Evolutionary conservation across 352 stramenopile species (phyloP).

Genomic region (Phytophthora pini): DNA sequence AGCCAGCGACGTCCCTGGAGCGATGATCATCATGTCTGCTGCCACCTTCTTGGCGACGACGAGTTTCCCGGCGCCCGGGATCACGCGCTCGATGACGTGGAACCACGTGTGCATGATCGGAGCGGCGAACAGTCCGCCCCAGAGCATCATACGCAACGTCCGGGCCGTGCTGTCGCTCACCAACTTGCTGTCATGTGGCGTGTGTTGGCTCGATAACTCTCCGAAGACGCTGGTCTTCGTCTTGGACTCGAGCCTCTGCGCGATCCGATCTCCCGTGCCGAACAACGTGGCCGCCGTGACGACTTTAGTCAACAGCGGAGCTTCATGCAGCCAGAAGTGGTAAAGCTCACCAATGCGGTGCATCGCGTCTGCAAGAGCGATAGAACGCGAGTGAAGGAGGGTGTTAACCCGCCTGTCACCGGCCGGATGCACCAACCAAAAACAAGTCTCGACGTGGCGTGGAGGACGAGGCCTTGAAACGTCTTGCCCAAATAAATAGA

Average conservation of each 20-base stretch:
- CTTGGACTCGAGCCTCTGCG: conserved; percentile 43
- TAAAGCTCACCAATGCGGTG: conserved; percentile 42
- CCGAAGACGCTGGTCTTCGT: conserved; percentile 7
- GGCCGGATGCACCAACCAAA: not conserved
- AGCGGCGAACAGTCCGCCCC: conserved; percentile 82
- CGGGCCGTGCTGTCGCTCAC: conserved; percentile 34
- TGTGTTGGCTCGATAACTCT: conserved; percentile 12
- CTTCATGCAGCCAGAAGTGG: conserved; percentile 46
- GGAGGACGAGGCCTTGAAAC: conserved; percentile 7
- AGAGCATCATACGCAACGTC: conserved; percentile 81
- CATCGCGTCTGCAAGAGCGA: conserved; percentile 18
- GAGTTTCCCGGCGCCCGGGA: conserved; percentile 25
- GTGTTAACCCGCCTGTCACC: not conserved
- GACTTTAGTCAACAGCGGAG: conserved; percentile 63
- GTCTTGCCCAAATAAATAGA: conserved; percentile 13
- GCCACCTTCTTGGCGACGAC: conserved; percentile 45
- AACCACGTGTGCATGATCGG: conserved; percentile 91
- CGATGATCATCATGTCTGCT: conserved; percentile 49
- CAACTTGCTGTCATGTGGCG: not conserved
- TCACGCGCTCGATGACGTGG: conserved; percentile 66
- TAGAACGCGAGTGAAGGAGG: conserved; percentile 5
- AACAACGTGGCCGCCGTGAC: conserved; percentile 60
- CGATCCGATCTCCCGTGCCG: conserved; percentile 52
- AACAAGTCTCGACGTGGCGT: conserved; percentile 1
- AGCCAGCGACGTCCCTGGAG: conserved; percentile 29